A percentile compares a stretch with the other conserved stretches of the same genome.
Evolutionary conservation across 2,329 filamentous ascomycete genomes (phyloP).

Genomic region (Fusarium musae): DNA sequence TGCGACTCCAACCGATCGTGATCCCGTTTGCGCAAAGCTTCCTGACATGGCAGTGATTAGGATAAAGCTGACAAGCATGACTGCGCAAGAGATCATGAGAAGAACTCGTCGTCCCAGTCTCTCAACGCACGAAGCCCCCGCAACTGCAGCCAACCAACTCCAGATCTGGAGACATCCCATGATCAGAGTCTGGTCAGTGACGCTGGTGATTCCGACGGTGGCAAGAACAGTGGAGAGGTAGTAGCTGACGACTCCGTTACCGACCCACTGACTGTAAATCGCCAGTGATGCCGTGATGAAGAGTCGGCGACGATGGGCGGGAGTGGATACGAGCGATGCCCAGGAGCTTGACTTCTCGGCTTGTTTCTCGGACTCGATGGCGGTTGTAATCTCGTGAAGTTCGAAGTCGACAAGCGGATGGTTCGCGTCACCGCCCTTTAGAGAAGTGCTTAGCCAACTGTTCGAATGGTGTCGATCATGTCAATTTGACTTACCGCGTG

Average conservation of each 20-base stretch:
- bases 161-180: slow-evolving; percentile 18
- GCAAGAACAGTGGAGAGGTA: slow-evolving; percentile 1
- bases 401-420: slow-evolving; percentile 17
- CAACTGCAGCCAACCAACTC: slow-evolving; percentile 17
- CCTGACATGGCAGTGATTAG: slow-evolving; percentile 16
- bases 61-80: slow-evolving; percentile 19
- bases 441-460: not conserved
- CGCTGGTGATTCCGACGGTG: slow-evolving; percentile 12
- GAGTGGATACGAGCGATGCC: slow-evolving; percentile 3
- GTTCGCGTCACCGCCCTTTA: slow-evolving; percentile 5
- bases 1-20: slow-evolving; percentile 10
- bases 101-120: slow-evolving; percentile 5
- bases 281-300: slow-evolving; percentile 12
- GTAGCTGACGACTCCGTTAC: slow-evolving; percentile 22
- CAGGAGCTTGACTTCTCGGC: slow-evolving; percentile 10
- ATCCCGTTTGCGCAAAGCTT: slow-evolving; percentile 5
- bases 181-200: slow-evolving; percentile 22
- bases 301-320: slow-evolving; percentile 10
- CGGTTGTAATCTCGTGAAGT: slow-evolving; percentile 16
- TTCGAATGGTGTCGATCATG: accelerated
- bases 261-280: slow-evolving; percentile 19
- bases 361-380: slow-evolving; percentile 17
- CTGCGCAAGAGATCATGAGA: slow-evolving; percentile 3
- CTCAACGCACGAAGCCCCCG: not conserved
- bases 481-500: not conserved